Percentiles rank a stretch among this genome's conserved stretches.
These are phyloP conservation scores for Fusarium cicatricum DNA, from an alignment of 2,329 filamentous ascomycete species.

Conservation along the genomic window DNA sequence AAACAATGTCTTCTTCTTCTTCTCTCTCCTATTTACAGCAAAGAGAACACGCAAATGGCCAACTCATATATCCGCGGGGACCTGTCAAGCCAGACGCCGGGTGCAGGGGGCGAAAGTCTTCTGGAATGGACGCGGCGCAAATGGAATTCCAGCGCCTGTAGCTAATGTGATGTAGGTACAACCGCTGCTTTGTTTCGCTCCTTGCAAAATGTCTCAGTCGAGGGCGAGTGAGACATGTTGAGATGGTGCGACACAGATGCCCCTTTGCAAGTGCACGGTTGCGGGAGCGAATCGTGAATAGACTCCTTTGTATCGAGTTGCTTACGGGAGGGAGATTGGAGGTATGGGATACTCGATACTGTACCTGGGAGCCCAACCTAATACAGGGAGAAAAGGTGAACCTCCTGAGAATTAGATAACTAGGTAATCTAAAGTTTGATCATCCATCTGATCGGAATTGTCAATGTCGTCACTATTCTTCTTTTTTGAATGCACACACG, in stretches of 20 bases:
- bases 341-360: neutral
- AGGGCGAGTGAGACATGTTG: neutral
- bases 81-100: neutral
- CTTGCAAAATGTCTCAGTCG: neutral
- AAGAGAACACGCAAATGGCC: conserved; percentile 1
- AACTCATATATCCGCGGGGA: conserved; percentile 24
- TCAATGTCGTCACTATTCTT: conserved; percentile 1
- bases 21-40: neutral
- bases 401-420: no score
- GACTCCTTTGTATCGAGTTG: no score
- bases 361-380: no score
- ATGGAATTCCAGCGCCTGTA: conserved; percentile 29
- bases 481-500: neutral
- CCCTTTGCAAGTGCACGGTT: neutral
- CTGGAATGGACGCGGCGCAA: conserved; percentile 28
- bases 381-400: no score
- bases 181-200: no score
- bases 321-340: neutral
- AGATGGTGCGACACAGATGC: neutral
- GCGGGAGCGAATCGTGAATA: neutral
- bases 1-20: neutral
- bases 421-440: no score
- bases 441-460: no score
- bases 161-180: no score
- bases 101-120: conserved; percentile 15